Percentiles rank a stretch among this genome's conserved stretches.
Evolutionary conservation across 2,329 filamentous ascomycete genomes (phyloP).

Genomic region (Aspergillus proliferans): DNA sequence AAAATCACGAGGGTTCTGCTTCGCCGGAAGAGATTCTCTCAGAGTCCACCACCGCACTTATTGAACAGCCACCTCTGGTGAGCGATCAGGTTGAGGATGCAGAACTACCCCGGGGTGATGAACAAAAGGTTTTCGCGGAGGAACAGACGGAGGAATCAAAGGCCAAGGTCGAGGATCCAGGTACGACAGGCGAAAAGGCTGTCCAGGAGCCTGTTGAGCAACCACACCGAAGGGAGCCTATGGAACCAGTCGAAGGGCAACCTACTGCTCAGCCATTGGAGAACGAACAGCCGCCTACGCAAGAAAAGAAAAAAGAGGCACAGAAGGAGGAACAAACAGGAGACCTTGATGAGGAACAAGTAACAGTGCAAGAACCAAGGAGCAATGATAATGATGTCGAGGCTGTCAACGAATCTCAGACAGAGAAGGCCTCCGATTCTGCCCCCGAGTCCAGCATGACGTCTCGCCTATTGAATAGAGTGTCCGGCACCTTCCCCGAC

Average conservation of each 20-base stretch:
- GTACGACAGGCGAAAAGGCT: no score
- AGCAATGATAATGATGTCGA: not conserved
- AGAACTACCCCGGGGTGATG: constrained; percentile 3
- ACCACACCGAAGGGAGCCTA: not conserved
- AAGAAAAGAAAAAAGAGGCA: no score
- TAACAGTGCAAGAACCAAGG: not conserved
- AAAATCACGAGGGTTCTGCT: not conserved
- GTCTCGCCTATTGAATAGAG: constrained; percentile 13
- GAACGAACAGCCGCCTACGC: not conserved
- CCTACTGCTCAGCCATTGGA: not conserved
- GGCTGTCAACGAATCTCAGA: not conserved
- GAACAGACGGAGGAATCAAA: not conserved
- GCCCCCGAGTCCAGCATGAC: not conserved
- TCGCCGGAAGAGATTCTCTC: no score
- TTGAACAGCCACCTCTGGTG: constrained; percentile 2
- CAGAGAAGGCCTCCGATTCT: not conserved
- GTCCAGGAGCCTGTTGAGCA: constrained; percentile 9
- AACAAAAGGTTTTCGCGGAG: not conserved
- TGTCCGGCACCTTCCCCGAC: constrained; percentile 30
- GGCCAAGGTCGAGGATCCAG: constrained; percentile 3
- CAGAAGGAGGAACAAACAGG: not conserved
- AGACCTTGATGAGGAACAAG: not conserved
- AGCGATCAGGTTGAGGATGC: constrained; percentile 4
- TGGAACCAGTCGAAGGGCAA: not conserved
- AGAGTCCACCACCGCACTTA: not conserved